A percentile compares a stretch with the other conserved stretches of the same genome.
phyloP scores from a whole-genome alignment of 2,329 filamentous ascomycete species.

The Sclerotinia sclerotiorum region DNA sequence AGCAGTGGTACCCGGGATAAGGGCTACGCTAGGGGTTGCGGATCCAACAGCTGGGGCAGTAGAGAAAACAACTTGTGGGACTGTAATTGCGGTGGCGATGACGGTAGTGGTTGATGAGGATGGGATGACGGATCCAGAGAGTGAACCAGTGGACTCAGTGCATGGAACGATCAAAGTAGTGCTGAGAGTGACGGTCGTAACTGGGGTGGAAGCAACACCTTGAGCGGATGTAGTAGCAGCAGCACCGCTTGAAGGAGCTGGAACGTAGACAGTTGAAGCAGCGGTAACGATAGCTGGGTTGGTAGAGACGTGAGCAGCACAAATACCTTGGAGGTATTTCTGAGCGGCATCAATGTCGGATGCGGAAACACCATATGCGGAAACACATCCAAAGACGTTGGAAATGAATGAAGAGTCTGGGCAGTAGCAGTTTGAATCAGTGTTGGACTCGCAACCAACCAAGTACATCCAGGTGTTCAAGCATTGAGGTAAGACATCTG shows the following conservation, averaged over 20 bases:
- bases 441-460: conserved; percentile 78
- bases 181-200: conserved; percentile 50
- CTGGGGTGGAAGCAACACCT: conserved; percentile 42
- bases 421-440: conserved; percentile 84
- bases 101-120: conserved; percentile 51
- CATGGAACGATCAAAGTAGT: conserved; percentile 54
- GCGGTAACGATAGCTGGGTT: conserved; percentile 87
- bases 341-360: conserved; percentile 69
- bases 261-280: conserved; percentile 58
- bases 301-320: conserved; percentile 67
- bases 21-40: conserved; percentile 35
- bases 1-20: conserved; percentile 43
- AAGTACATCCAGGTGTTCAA: conserved; percentile 85
- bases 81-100: conserved; percentile 49
- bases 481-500: conserved; percentile 78
- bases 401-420: conserved; percentile 72
- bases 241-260: conserved; percentile 48
- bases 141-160: conserved; percentile 43
- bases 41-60: conserved; percentile 29
- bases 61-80: conserved; percentile 54
- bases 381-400: conserved; percentile 78
- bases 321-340: conserved; percentile 87
- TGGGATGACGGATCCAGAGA: conserved; percentile 48
- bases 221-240: conserved; percentile 24
- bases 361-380: conserved; percentile 68